Evolutionary conservation across 164 flowering plant species (phyloP), one percentile per base, ranked within the genome.

Genomic region (Berberis thunbergii): DNA sequence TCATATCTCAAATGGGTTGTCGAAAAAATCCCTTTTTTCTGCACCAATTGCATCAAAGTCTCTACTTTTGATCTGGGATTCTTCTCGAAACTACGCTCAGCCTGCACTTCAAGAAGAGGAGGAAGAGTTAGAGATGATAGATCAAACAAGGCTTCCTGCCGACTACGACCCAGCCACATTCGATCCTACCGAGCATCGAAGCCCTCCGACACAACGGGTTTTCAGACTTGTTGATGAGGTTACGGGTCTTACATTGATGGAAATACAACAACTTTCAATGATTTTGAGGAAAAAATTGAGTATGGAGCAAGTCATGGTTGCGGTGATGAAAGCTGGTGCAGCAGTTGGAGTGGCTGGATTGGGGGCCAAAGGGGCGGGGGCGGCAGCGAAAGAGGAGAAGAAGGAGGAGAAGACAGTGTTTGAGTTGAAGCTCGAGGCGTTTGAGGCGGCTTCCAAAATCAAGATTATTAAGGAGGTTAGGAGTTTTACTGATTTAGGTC

Each of bases 221-320:
- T 88, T 85, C 64, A 68, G 87, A 78, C 89, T 93, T 3, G 98
- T 90, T 1, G 97, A 93, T 63, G 96, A 93, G 69, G 64, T 90
- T 2, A 60, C 97, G 1, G 75, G 79, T 2, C 86, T 93, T 41
- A 88, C 92, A 2, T 59, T 93, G 59, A 41, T 70, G 3, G 94
- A 93, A 72, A 69, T 75, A 4, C 69, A 86, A 0, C 87, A 84
- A 69, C 72, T 90, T 12, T 81, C 87, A 1, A 44, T 76, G 1
- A 80, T 93, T 62, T 42, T 93, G 73, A 86, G 81, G 97, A 80
- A 69, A 69, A 93, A 84, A 70, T 62, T 80, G 60, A 80, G 81
- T 4, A 88, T 87, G 86, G 97, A 85, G 66, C 64, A 68, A 0
- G 91, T 87, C 1, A 62, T 67, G n/a, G 78, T 88, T 4, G 91